Evolutionary conservation across 2,329 filamentous ascomycete species (phyloP), one percentile per base, ranked within the genome.

Genomic region (Coleophoma eucalyptorum): DNA sequence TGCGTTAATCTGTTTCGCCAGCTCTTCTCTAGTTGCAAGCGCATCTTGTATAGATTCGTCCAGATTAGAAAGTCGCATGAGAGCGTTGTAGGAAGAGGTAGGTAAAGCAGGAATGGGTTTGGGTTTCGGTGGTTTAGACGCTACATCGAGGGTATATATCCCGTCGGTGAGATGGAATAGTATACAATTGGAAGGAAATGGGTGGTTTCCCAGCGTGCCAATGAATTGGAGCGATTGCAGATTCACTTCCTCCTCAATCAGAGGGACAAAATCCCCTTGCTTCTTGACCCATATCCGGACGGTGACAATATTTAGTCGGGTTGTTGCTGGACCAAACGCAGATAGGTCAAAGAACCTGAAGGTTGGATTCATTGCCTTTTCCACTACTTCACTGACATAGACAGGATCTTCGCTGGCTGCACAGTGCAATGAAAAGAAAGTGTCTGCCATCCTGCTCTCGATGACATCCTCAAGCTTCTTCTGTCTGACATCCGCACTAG

Each of bases 21-120:
- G 76, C 48, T 79, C 78, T 53, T 88, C 83, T 13, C 88, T 83
- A 0, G 90, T 95, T 1, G 84, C 81, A 10, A 96, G 72, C 1
- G 91, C 91, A 67, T 97, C 93, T 65, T 95, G 90, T 20, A 97
- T 89, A 49, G 91, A 96, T 65, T 88, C 89, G 55, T 96, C 90
- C 15, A 97, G 77, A 51, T 92, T 96, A 5, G 89, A 86, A 11
- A 97, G 76, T 53, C 89, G 86, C 85, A 97, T 93, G 18, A 97
- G 75, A 2, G 89, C 83, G 62, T 90, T 91, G 67, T 96, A 97
- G 0, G 91, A 91, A 0, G 90, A 91, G 0, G 87, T 91, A 0
- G 80, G 72, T 0, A 80, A 65, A 2, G 73, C 59, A 1, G 76
- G 68, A 5, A 77, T 75, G 20, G 79, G 72, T 55, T 79, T 82